Base-by-base conservation (phyloP, 1,139 yeast species). In the Suhomyces atakaporum region DNA sequence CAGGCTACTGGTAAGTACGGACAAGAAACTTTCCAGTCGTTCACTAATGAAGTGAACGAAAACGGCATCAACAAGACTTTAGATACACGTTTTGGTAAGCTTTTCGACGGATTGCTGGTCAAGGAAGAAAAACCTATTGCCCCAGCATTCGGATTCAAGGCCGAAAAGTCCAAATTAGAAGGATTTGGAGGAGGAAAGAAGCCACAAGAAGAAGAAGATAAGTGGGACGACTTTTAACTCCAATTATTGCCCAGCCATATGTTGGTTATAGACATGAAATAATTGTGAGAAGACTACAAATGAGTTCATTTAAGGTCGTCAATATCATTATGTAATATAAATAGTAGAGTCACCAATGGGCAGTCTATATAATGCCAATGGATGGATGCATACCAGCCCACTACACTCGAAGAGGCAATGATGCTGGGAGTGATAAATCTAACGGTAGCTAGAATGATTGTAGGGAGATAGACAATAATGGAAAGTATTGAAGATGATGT, bases 1-100 rank as follows among this genome's bases (percentile, higher is more conserved):
- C 95, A 85, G 56, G 95, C 88, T 52, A 88, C 97, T 1, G 88
- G 95, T 25, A 76, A 73, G 46, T 82, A 79, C 51, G 84, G 84
- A 3, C 74, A 69, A 45, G 78, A 82, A 50, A 82, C 84, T 8
- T 81, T 82, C 62, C 78, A 75, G 48, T 69, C 69, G 16, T 79
- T 83, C 52, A 82, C 90, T 6, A 62, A 71, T 35, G 78, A 71
- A 38, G 45, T 62, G 26, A 62, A 63, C 47, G 60, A 50, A 40
- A 60, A 57, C 39, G 70, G 63, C 20, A 53, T 55, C 45, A 63
- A 50, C 56, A 64, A 51, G 59, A 62, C 57, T 53, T 69, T 52
- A 56, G 79, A 59, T 75, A 68, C 58, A 56, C 77, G 43, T 60
- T 70, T 61, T 56, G 82, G 57, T 65, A 80, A 64, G 75, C 77